These are phyloP conservation scores for Claviceps paspali DNA, from an alignment of 2,329 filamentous ascomycete species.

Conservation along the genomic window DNA sequence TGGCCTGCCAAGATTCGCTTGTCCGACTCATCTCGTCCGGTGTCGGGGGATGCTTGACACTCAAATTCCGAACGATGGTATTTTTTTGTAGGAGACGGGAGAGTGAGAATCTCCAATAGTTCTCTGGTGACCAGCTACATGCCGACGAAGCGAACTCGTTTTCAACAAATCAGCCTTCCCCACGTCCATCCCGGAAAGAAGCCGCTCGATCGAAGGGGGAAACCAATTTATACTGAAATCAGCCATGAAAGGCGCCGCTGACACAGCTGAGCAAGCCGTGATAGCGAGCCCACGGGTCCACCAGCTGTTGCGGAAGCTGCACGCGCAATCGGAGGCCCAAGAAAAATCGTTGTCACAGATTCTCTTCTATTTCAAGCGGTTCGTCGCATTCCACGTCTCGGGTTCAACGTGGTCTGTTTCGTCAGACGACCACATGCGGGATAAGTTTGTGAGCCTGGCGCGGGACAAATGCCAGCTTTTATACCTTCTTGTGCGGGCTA, in stretches of 20 bases:
- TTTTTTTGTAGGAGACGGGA: too few species aligned
- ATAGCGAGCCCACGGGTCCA: constrained; percentile 13
- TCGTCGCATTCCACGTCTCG: constrained; percentile 12
- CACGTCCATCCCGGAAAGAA: too few species aligned
- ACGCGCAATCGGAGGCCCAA: constrained; percentile 13
- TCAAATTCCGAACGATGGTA: background rate
- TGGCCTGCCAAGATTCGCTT: too few species aligned
- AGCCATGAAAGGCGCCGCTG: background rate
- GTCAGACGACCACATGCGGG: constrained; percentile 25
- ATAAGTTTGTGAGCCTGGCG: constrained; percentile 45
- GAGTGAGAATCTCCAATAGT: too few species aligned
- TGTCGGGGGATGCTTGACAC: background rate
- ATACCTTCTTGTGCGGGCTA: constrained; percentile 36
- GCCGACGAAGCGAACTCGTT: background rate
- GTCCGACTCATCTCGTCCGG: too few species aligned
- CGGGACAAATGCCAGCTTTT: constrained; percentile 40
- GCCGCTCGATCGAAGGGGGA: background rate
- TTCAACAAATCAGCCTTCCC: too few species aligned
- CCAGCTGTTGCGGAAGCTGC: constrained; percentile 13
- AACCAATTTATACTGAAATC: background rate
- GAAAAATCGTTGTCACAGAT: constrained; percentile 13
- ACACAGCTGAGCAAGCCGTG: constrained; percentile 9
- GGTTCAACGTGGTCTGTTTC: constrained; percentile 10
- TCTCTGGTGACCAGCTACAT: background rate
- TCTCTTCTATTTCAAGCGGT: constrained; percentile 12